Evolutionary conservation across 352 stramenopile species (phyloP).

Genomic region (Blastocystis sp.): DNA sequence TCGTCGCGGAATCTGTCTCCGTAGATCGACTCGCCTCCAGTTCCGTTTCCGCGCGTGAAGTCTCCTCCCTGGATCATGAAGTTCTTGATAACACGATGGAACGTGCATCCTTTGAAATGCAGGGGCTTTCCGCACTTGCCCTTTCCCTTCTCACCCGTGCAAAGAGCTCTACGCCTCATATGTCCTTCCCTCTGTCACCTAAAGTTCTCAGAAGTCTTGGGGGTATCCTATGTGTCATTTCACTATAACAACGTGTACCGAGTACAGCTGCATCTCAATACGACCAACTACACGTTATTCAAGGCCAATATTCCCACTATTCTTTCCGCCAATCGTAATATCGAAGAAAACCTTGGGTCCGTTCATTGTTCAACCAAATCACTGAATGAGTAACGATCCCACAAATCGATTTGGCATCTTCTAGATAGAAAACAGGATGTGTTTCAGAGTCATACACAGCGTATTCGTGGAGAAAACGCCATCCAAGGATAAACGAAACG

Average conservation of each 20-base stretch:
- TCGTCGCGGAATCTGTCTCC: slow-evolving; percentile 90
- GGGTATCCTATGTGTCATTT: slow-evolving; percentile 70
- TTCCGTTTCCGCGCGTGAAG: slow-evolving; percentile 78
- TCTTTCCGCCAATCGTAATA: slow-evolving; percentile 77
- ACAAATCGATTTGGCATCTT: too few species aligned
- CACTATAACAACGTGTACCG: slow-evolving; percentile 60
- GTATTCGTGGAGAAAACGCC: too few species aligned
- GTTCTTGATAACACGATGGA: slow-evolving; percentile 92
- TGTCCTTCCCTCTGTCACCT: slow-evolving; percentile 19
- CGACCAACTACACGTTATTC: slow-evolving; percentile 66
- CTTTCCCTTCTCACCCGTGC: slow-evolving; percentile 88
- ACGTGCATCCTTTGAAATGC: slow-evolving; percentile 90
- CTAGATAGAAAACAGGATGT: too few species aligned
- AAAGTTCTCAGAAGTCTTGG: slow-evolving; percentile 96
- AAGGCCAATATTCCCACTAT: slow-evolving; percentile 48
- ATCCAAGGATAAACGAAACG: too few species aligned
- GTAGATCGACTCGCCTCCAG: slow-evolving; percentile 81
- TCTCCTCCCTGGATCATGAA: slow-evolving; percentile 94
- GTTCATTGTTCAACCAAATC: slow-evolving; percentile 57
- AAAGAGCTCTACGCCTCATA: slow-evolving; percentile 71
- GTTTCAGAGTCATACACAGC: too few species aligned
- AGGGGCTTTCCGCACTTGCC: slow-evolving; percentile 68
- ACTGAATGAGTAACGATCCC: neutral
- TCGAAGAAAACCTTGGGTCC: slow-evolving; percentile 78
- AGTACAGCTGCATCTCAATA: slow-evolving; percentile 89